phyloP scores from a whole-genome alignment of 2,329 filamentous ascomycete species.

The Cladobotryum protrusum region DNA sequence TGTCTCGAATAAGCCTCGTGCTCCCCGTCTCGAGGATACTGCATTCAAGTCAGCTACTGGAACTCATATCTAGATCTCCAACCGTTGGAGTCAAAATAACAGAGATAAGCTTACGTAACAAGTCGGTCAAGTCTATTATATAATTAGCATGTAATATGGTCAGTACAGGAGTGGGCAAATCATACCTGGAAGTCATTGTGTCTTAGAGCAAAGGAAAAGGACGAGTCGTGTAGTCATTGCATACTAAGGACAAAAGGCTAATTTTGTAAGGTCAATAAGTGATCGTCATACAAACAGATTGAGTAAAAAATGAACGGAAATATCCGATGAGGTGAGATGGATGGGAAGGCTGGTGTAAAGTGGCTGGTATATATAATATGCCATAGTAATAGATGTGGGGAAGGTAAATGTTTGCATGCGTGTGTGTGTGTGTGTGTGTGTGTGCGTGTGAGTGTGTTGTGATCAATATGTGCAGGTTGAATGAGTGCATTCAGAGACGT shows the following conservation, averaged over 20 bases:
- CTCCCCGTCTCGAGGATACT: slow-evolving; percentile 96
- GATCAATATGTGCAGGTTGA: neutral
- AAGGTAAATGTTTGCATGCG: slow-evolving; percentile 6
- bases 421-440: neutral
- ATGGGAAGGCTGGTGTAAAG: too few relatives aligned
- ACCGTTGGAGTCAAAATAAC: neutral
- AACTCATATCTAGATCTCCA: neutral
- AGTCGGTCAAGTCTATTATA: slow-evolving; percentile 67
- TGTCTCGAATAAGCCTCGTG: slow-evolving; percentile 92
- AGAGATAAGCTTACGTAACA: slow-evolving; percentile 64
- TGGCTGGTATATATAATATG: too few relatives aligned
- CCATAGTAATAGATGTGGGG: too few relatives aligned
- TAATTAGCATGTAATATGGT: slow-evolving; percentile 7
- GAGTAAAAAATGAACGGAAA: neutral
- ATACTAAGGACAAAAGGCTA: slow-evolving; percentile 6
- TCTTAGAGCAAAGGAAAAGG: slow-evolving; percentile 21
- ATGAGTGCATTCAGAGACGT: too few relatives aligned
- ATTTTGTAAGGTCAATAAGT: neutral
- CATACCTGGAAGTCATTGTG: slow-evolving; percentile 53
- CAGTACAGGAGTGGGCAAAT: neutral
- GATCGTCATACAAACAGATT: neutral
- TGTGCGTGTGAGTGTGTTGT: neutral
- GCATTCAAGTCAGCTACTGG: neutral
- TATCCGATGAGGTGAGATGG: too few relatives aligned
- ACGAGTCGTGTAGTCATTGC: slow-evolving; percentile 6